Conservation (phyloP, 2,329 filamentous ascomycete species). For the Fusarium praegraminearum region DNA sequence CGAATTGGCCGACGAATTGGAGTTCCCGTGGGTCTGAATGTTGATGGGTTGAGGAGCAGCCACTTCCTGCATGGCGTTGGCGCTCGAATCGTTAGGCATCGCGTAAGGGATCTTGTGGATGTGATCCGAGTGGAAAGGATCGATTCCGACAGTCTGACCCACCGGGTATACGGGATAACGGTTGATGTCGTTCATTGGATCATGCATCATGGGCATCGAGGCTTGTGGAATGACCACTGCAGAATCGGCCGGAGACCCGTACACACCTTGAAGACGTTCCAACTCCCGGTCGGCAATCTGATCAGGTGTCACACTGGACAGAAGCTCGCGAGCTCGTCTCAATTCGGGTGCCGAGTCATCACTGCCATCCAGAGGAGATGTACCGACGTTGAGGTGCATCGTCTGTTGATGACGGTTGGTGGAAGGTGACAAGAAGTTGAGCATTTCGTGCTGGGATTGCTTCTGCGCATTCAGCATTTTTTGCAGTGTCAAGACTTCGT, state of each 20-base stretch:
- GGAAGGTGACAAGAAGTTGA: conserved; percentile 64
- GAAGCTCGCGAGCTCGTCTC: conserved; percentile 67
- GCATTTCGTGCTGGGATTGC: conserved; percentile 68
- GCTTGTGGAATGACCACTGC: conserved; percentile 57
- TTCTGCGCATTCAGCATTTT: conserved; percentile 70
- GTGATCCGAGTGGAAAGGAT: conserved; percentile 93
- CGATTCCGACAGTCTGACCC: conserved; percentile 89
- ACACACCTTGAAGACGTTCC: conserved; percentile 66
- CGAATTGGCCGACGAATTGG: conserved; percentile 53
- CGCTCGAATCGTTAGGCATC: conserved; percentile 69
- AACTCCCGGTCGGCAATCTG: conserved; percentile 66
- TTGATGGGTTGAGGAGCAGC: conserved; percentile 55
- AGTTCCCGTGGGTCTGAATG: conserved; percentile 39
- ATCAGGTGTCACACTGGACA: conserved; percentile 65
- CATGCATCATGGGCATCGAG: conserved; percentile 62
- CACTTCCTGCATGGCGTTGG: conserved; percentile 53
- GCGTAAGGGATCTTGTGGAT: conserved; percentile 94
- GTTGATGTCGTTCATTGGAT: conserved; percentile 66
- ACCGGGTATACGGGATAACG: conserved; percentile 87
- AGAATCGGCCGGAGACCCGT: conserved; percentile 67
- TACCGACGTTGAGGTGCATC: conserved; percentile 53
- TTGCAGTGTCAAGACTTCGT: conserved; percentile 70
- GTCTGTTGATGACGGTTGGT: conserved; percentile 54
- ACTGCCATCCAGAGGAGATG: conserved; percentile 56
- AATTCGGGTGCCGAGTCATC: conserved; percentile 66